Evolutionary conservation across 345 rosid genomes (phyloP), one percentile per base, ranked within the genome.

Genomic region (Noccaea caerulescens): DNA sequence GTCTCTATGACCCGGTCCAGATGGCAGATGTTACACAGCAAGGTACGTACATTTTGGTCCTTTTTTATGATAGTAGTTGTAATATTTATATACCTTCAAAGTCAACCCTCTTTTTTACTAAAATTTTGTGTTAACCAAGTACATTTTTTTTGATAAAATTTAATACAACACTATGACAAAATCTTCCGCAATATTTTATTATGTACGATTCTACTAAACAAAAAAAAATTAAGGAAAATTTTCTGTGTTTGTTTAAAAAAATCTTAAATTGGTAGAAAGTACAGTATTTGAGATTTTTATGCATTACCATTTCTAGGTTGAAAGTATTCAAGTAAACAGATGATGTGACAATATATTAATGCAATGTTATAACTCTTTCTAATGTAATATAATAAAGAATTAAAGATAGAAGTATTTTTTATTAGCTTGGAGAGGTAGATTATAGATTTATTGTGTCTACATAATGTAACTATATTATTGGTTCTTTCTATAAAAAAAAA

Each of bases 1-100:
- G 69, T 63, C 50, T 54, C 18, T 3, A 4, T 49, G 74, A 59
- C 57, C 36, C 4, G 41, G 63, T 72, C 63, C 50, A 34, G 5
- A 61, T 42, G 37, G 11, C 50, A 34, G 5, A 61, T 42, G 37
- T 16, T 58, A 3, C 69, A 44, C 41, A 27, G 41, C 20, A 72
- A 25, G 5, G 38, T 61, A 42, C 30, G 38, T 61, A 42, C 30
- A 46, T 58, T 47, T 60, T 61, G 13, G 11, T 34, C 3, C 2
- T 58, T 36, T 37, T 10, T 20, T 4, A 69, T 58, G 16, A 14
- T 60, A 32, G 32, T 41, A 50, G 43, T 59, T 39, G 67, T 61
- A 39, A 30, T 39, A 30, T 11, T 65, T 58, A 8, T 34, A 58
- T 58, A 30, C 27, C 5, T 10, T 47, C 18, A 51, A 59, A 60